Evolutionary conservation across 305 asterid species (phyloP).

Genomic region (Euphrasia arctica): DNA sequence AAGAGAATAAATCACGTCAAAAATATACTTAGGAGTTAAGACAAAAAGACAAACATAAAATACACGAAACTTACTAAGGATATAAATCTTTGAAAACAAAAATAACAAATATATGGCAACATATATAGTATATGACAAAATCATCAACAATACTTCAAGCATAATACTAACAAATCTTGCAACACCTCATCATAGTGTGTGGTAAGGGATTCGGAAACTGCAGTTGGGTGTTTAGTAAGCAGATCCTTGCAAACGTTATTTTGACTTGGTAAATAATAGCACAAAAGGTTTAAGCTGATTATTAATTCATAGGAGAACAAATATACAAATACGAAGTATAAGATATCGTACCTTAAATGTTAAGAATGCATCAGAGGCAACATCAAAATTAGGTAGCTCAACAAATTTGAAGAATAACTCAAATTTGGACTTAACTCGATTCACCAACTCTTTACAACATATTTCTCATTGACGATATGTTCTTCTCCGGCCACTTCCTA

Average conservation of each 20-base stretch:
- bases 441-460: too few species aligned
- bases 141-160: constrained; percentile 16
- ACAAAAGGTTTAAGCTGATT: constrained; percentile 22
- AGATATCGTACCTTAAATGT: constrained; percentile 77
- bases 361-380: constrained; percentile 95
- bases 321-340: not conserved
- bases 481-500: too few species aligned
- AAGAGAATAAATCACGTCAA: too few species aligned
- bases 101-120: not conserved
- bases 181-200: constrained; percentile 73
- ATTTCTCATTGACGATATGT: too few species aligned
- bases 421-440: too few species aligned
- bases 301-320: constrained; percentile 20
- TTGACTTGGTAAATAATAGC: constrained; percentile 29
- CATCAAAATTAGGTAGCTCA: constrained; percentile 87
- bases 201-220: constrained; percentile 76
- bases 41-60: too few species aligned
- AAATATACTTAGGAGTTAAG: too few species aligned
- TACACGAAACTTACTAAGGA: too few species aligned
- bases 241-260: constrained; percentile 59
- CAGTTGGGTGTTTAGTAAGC: constrained; percentile 71
- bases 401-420: constrained; percentile 88
- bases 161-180: constrained; percentile 26
- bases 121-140: constrained; percentile 22
- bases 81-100: too few species aligned